Evolutionary conservation across 2,329 filamentous ascomycete genomes (phyloP).

Genomic region (Pseudogymnoascus sp.): DNA sequence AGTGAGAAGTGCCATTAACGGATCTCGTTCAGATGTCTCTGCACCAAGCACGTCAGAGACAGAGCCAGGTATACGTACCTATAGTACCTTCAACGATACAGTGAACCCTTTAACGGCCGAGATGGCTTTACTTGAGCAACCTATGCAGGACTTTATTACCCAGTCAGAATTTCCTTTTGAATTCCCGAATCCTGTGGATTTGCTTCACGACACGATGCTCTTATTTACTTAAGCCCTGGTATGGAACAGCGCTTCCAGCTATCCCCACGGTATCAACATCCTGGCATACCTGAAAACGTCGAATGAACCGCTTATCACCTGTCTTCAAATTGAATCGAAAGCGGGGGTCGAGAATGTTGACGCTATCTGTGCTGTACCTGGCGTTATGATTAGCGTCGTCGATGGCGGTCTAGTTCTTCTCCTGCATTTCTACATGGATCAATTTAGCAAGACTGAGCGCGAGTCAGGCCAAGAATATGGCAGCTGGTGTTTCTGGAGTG

Average conservation of each 20-base stretch:
- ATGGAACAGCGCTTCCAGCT: neutral
- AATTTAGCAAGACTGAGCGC: too few relatives aligned
- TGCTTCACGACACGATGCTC: neutral
- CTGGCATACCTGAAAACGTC: too few relatives aligned
- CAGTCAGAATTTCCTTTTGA: neutral
- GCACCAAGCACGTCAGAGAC: neutral
- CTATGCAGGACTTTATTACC: conserved; percentile 11
- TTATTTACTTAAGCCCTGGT: neutral
- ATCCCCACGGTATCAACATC: too few relatives aligned
- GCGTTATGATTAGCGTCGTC: too few relatives aligned
- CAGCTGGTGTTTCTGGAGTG: too few relatives aligned
- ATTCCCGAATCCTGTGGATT: conserved; percentile 10
- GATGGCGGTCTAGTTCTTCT: too few relatives aligned
- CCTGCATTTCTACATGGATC: too few relatives aligned
- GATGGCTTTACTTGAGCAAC: conserved; percentile 11
- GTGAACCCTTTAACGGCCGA: neutral
- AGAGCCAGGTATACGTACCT: neutral
- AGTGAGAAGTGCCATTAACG: conserved; percentile 10
- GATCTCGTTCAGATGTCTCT: neutral
- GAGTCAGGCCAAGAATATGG: too few relatives aligned
- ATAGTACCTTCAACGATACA: neutral
- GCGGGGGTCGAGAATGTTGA: too few relatives aligned
- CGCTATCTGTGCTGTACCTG: too few relatives aligned
- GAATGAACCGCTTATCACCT: too few relatives aligned
- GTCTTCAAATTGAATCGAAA: too few relatives aligned